Evolutionary conservation across 2,329 filamentous ascomycete genomes (phyloP), one percentile per base, ranked within the genome.

Genomic region (Metarhizium brunneum): DNA sequence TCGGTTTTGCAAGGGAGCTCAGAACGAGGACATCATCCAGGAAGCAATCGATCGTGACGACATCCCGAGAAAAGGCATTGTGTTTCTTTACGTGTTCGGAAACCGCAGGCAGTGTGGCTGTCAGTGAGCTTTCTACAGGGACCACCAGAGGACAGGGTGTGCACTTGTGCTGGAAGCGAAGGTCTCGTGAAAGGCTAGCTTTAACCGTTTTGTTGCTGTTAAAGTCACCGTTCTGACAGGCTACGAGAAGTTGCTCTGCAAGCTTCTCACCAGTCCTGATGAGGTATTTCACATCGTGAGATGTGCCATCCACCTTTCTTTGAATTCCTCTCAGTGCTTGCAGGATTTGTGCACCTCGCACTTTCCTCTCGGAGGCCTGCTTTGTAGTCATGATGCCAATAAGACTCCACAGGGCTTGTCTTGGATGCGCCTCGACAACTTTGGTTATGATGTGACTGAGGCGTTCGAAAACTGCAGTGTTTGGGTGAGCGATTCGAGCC

Each of bases 401-500:
- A 40, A 99, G 74, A 64, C 87, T 88, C 95, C 94, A 99, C 30
- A 97, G 71, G 1, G 92, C 87, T 69, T 99, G 94, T 58, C 89
- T 90, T 0, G 94, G 92, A 69, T 96, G 88, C n/a, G 84, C 78
- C 47, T 84, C 80, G 8, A 95, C 86, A n/a, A 96, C 90, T 67
- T 89, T 92, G 58, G 87, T 75, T 55, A 99, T 91, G 61, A 97
- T 92, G 38, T 80, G 79, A 54, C 86, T 83, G 6, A 99, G 74
- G 10, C 88, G 76, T 57, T 86, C 83, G 71, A 90, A 95, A 2
- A 96, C 90, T 1, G 84, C 82, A 4, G 71, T 71, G 67, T 96
- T 89, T 1, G 87, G 84, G 71, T 99, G 94, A 49, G 88, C 89
- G 64, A 99, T 96, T 36, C 94, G 86, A n/a, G 92, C 94, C 56